phyloP scores from a whole-genome alignment of 306 rosid species.

The Glycine latifolia region DNA sequence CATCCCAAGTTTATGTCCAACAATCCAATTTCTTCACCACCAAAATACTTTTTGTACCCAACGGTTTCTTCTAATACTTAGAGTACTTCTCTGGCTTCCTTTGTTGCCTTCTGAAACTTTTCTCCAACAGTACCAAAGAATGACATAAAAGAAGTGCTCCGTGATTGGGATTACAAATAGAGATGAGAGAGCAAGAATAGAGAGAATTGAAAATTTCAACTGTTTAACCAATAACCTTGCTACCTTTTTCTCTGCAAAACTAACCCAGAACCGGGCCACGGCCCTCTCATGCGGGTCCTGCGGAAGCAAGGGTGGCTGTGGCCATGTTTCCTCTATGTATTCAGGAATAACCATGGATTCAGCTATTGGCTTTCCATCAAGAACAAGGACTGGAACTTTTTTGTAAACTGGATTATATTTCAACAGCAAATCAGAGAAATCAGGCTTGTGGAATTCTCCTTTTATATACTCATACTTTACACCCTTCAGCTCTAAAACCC shows the following conservation, averaged over 20 bases:
- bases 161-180: neutral
- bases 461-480: constrained; percentile 20
- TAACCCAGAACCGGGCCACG: constrained; percentile 3
- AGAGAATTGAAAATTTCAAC: constrained; percentile 2
- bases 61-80: constrained; percentile 9
- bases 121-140: constrained; percentile 31
- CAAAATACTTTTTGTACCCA: constrained; percentile 7
- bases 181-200: neutral
- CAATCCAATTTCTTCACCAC: constrained; percentile 25
- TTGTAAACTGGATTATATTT: constrained; percentile 25
- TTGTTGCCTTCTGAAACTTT: constrained; percentile 14
- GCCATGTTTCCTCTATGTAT: constrained; percentile 37
- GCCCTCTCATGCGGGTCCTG: constrained; percentile 21
- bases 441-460: constrained; percentile 19
- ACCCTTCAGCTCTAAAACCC: constrained; percentile 22
- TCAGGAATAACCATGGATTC: constrained; percentile 29
- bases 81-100: constrained; percentile 10
- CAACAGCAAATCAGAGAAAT: constrained; percentile 10
- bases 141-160: constrained; percentile 17
- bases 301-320: constrained; percentile 8
- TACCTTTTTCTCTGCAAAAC: constrained; percentile 31
- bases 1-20: constrained; percentile 29
- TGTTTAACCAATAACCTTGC: neutral
- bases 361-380: constrained; percentile 12
- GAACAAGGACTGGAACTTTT: constrained; percentile 31